A percentile compares a stretch with the other conserved stretches of the same genome.
Conservation (phyloP, 1,139 yeast genomes). For the Yamadazyma epiphylla region DNA sequence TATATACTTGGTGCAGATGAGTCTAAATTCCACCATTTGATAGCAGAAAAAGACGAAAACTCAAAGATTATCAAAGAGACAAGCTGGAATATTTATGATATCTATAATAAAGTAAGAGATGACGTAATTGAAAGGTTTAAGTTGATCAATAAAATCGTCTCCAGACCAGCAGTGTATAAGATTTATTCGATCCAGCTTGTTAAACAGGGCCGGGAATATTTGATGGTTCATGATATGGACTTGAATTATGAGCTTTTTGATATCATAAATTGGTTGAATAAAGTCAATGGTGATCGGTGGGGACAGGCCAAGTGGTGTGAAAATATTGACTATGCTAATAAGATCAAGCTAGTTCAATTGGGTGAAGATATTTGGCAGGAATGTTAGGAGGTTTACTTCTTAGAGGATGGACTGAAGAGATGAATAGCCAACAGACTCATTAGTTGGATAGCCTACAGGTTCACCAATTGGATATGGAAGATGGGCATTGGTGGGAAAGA, state of each 20-base stretch:
- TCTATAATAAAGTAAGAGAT: background rate
- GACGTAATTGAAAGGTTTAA: conserved; percentile 3
- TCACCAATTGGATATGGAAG: too few relatives aligned
- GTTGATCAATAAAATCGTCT: conserved; percentile 8
- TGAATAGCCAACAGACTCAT: too few relatives aligned
- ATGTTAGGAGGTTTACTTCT: too few relatives aligned
- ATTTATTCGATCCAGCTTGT: conserved; percentile 7
- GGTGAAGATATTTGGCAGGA: conserved; percentile 7
- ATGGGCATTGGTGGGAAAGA: too few relatives aligned
- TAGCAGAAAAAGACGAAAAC: too few relatives aligned
- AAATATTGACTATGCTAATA: conserved; percentile 5
- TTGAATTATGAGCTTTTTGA: conserved; percentile 3
- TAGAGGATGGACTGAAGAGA: too few relatives aligned
- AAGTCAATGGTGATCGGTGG: conserved; percentile 6
- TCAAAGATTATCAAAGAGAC: too few relatives aligned
- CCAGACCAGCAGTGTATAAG: conserved; percentile 4
- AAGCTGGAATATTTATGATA: too few relatives aligned
- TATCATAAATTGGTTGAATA: conserved; percentile 10
- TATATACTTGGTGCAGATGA: conserved; percentile 8
- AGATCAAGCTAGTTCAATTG: conserved; percentile 7
- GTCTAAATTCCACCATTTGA: conserved; percentile 1
- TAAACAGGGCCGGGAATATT: conserved; percentile 3
- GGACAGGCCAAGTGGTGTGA: conserved; percentile 9
- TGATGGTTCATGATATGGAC: conserved; percentile 8
- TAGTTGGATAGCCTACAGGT: too few relatives aligned